These are phyloP conservation scores for Phaseolus lunatus DNA, from an alignment of 306 rosid species.

Conservation along the genomic window DNA sequence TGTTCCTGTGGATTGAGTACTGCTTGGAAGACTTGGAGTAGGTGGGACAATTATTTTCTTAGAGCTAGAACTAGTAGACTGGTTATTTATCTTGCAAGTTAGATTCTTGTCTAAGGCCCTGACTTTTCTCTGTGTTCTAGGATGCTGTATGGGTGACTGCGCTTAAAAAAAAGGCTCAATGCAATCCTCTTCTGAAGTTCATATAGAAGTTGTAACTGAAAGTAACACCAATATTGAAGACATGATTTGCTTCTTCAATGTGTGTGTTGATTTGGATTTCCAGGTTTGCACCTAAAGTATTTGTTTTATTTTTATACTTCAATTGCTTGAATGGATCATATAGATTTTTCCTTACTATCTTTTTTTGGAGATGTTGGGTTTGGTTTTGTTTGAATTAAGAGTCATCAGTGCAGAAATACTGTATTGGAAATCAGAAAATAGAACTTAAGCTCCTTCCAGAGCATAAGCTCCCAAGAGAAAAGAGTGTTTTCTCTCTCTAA, in stretches of 20 bases:
- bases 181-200: conserved; percentile 71
- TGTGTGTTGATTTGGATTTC: conserved; percentile 65
- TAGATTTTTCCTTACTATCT: background rate
- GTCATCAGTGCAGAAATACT: too few relatives aligned
- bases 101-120: background rate
- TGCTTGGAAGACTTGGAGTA: background rate
- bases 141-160: conserved; percentile 62
- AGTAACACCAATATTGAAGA: conserved; percentile 1
- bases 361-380: background rate
- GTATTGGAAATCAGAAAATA: background rate
- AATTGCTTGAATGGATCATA: background rate
- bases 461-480: background rate
- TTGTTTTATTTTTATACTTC: background rate
- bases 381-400: background rate
- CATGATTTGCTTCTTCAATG: conserved; percentile 45
- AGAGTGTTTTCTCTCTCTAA: background rate
- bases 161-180: conserved; percentile 62
- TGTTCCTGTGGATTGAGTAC: background rate
- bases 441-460: background rate
- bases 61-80: background rate
- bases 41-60: too few relatives aligned
- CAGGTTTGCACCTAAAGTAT: conserved; percentile 53
- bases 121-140: conserved; percentile 47
- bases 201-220: background rate
- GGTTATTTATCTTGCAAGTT: background rate